Base-by-base conservation (phyloP, 345 rosid species). In the Clarkia xantiana region DNA sequence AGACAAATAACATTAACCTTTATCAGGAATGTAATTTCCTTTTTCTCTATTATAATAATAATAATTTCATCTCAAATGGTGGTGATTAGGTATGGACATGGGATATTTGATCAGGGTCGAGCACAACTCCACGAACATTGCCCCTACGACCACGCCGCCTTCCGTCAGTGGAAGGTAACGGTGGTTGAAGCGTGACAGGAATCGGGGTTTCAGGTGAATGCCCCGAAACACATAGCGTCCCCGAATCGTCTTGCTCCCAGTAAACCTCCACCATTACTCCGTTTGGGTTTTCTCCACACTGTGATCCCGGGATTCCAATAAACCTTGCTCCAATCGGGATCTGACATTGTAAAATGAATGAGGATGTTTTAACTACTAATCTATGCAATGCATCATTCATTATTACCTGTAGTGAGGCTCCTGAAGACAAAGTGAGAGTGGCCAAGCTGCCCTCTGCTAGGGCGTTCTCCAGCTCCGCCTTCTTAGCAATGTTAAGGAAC, bases 381-480 rank as follows among this genome's bases (percentile, higher is more conserved):
- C n/a, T n/a, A n/a, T n/a, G n/a, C n/a, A n/a, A n/a, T n/a, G n/a
- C n/a, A n/a, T n/a, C n/a, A n/a, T n/a, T n/a, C n/a, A n/a, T n/a
- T n/a, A n/a, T n/a, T n/a, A 83, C 95, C 82, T 79, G 65, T 38
- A 82, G 64, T 10, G 77, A 71, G 34, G 68, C 53, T 34, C 91
- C 94, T 1, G 95, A 82, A n/a, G 91, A 58, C 48, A 81, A 49
- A 17, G 64, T 76, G 17, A 83, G 63, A 53, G 91, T 74, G 46
- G 75, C 84, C 72, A 79, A 44, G 53, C 79, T 71, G 53, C 77
- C 82, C 51, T 90, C 97, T 6, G 80, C 77, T 1, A 88, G 77
- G 55, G 97, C 97, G 40, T 56, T 79, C 73, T 90, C 97, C 11
- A 90, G 75, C 62, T 90, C 97, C 18, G 97, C 97, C 63, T 79